These are phyloP conservation scores for Dioszegia hungarica DNA, from an alignment of 768 basidiomycete genomes.

Conservation along the genomic window DNA sequence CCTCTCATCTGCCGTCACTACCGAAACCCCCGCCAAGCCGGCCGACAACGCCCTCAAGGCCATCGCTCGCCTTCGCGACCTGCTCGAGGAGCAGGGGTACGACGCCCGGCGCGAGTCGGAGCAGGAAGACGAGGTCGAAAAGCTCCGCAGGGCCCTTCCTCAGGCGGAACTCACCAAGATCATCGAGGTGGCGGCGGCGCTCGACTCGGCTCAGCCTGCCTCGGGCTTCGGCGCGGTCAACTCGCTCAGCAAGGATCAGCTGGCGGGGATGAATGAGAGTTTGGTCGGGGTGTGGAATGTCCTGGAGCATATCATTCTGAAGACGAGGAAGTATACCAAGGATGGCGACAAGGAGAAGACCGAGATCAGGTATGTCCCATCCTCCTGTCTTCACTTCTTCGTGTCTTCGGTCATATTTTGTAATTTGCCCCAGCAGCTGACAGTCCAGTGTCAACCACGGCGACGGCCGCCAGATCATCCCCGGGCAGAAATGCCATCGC, in stretches of 20 bases:
- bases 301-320: not conserved
- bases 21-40: not conserved
- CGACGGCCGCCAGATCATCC: not conserved
- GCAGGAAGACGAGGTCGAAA: not conserved
- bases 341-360: not conserved
- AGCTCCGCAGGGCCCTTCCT: not conserved
- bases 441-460: not conserved
- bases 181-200: not conserved
- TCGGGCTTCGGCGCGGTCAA: not conserved
- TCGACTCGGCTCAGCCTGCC: not conserved
- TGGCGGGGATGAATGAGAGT: not conserved
- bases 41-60: not conserved
- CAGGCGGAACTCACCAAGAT: not conserved
- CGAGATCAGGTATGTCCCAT: not conserved
- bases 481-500: conserved; percentile 1
- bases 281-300: not conserved
- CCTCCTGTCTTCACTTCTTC: not conserved
- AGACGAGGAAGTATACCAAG: not conserved
- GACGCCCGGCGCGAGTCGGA: not conserved
- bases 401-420: not conserved
- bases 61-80: not conserved
- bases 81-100: not conserved
- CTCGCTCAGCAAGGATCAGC: not conserved
- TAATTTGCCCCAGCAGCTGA: not conserved
- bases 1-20: not conserved